A percentile compares a stretch with the other conserved stretches of the same genome.
Evolutionary conservation across 1,139 yeast species (phyloP).

Genomic region (Diutina sp.): DNA sequence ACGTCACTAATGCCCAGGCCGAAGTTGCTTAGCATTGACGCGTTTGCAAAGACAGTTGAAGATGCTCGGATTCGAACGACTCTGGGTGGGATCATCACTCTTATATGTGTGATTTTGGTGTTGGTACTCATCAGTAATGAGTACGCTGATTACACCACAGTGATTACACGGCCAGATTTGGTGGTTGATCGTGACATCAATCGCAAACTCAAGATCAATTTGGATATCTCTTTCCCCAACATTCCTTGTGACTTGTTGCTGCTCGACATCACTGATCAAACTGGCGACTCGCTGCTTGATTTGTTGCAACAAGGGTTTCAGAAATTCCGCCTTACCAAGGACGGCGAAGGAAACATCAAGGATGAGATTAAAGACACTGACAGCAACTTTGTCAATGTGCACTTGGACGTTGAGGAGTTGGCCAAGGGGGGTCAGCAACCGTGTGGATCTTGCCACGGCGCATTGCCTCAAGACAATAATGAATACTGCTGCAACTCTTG

Average conservation of each 20-base stretch:
- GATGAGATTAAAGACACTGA: slow-evolving; percentile 18
- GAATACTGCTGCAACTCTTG: slow-evolving; percentile 76
- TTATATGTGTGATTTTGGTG: slow-evolving; percentile 53
- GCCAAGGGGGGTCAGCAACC: slow-evolving; percentile 10
- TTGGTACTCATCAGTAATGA: slow-evolving; percentile 57
- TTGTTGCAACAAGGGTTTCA: slow-evolving; percentile 58
- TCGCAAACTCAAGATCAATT: slow-evolving; percentile 58
- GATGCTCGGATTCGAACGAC: slow-evolving; percentile 84
- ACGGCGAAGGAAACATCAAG: slow-evolving; percentile 8
- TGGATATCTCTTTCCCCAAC: slow-evolving; percentile 73
- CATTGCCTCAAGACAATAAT: slow-evolving; percentile 50
- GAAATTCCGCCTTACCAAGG: slow-evolving; percentile 45
- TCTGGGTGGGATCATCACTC: slow-evolving; percentile 80
- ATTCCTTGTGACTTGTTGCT: slow-evolving; percentile 64
- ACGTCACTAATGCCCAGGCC: slow-evolving; percentile 16
- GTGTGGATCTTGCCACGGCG: slow-evolving; percentile 91
- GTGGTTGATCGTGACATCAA: slow-evolving; percentile 82
- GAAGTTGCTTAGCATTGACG: slow-evolving; percentile 60
- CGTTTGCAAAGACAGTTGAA: slow-evolving; percentile 88
- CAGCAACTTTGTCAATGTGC: background rate
- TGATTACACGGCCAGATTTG: slow-evolving; percentile 66
- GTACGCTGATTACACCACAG: slow-evolving; percentile 57
- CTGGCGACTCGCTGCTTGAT: slow-evolving; percentile 76
- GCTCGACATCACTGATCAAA: slow-evolving; percentile 44
- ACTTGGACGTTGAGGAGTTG: slow-evolving; percentile 16